Evolutionary conservation across 345 rosid genomes (phyloP).

Genomic region (Lenwebbia sp.): DNA sequence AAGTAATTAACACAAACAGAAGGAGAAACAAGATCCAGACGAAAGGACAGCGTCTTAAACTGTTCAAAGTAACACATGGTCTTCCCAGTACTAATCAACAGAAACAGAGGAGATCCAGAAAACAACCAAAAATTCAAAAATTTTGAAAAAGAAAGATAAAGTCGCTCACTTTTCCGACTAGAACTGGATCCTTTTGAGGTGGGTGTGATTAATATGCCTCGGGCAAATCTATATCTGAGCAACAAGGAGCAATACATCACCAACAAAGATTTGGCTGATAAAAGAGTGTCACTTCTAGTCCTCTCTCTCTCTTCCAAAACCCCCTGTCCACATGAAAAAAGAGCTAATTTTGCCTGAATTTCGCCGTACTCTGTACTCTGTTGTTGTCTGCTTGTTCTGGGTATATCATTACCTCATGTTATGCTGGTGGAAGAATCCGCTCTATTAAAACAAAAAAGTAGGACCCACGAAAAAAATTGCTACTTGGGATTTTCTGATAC

Average conservation of each 20-base stretch:
- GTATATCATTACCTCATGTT: neutral
- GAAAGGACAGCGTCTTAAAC: neutral
- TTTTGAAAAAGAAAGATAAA: conserved; percentile 9
- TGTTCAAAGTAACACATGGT: neutral
- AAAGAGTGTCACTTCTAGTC: neutral
- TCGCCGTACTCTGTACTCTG: neutral
- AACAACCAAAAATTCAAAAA: neutral
- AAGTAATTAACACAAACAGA: neutral
- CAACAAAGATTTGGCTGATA: neutral
- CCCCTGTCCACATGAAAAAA: neutral
- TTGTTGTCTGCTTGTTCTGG: neutral
- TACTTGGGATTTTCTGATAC: neutral
- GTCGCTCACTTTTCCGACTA: conserved; percentile 20
- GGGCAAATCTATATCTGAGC: neutral
- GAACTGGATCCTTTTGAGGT: neutral
- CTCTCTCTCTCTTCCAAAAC: neutral
- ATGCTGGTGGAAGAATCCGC: neutral
- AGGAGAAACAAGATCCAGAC: neutral
- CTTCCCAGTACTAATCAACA: neutral
- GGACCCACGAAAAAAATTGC: neutral
- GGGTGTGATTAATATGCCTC: neutral
- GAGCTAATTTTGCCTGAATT: neutral
- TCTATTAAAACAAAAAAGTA: neutral
- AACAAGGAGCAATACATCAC: neutral
- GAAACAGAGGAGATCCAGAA: neutral